These are phyloP conservation scores for Aquilaria agallochum DNA, from an alignment of 441 rosid genomes.

Conservation along the genomic window DNA sequence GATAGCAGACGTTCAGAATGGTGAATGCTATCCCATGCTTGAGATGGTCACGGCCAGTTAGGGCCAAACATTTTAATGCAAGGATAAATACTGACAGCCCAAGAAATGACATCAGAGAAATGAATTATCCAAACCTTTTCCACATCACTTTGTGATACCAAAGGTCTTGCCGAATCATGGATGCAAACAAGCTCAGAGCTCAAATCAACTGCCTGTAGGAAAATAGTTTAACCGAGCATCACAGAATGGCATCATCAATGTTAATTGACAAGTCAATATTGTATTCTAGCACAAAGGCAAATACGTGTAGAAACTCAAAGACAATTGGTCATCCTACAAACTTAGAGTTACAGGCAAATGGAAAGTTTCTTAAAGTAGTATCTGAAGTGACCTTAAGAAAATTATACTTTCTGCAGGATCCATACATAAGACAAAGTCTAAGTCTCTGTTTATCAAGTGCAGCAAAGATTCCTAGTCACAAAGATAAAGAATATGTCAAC, in stretches of 20 bases:
- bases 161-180: slow-evolving; percentile 95
- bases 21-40: too few species aligned
- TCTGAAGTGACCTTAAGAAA: too few species aligned
- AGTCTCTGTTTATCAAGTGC: too few species aligned
- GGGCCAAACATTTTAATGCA: not conserved
- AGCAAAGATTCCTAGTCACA: too few species aligned
- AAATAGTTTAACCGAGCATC: slow-evolving; percentile 4
- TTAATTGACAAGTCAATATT: too few species aligned
- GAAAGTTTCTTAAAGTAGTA: too few species aligned
- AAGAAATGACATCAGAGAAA: not conserved
- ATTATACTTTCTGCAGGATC: too few species aligned
- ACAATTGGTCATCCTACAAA: not conserved
- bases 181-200: slow-evolving; percentile 86
- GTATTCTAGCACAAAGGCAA: not conserved
- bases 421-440: too few species aligned
- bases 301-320: not conserved
- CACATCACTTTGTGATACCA: slow-evolving; percentile 58
- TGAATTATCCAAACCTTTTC: slow-evolving; percentile 48
- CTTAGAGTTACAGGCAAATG: too few species aligned
- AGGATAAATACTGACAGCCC: not conserved
- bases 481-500: slow-evolving; percentile 8
- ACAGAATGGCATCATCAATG: too few species aligned
- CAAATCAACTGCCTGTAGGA: slow-evolving; percentile 53
- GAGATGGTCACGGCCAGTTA: not conserved
- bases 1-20: too few species aligned